Conservation (phyloP, 352 stramenopile species). For the Phytophthora niederhauseri region DNA sequence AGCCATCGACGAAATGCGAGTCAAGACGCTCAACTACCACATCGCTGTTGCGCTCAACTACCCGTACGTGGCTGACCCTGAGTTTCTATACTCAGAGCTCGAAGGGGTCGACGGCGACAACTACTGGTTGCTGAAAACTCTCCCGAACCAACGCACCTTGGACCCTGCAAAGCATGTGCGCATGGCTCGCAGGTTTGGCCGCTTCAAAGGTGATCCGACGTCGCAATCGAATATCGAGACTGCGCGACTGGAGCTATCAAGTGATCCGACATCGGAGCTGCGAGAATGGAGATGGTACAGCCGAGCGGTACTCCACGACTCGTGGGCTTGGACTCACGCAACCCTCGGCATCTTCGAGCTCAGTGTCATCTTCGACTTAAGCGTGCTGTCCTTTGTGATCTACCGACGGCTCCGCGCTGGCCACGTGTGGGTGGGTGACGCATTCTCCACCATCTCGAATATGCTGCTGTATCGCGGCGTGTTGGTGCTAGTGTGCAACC, state of each 20-base stretch:
- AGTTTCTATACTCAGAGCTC: constrained; percentile 25
- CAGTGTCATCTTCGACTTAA: constrained; percentile 31
- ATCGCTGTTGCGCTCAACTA: constrained; percentile 38
- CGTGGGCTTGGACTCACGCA: constrained; percentile 52
- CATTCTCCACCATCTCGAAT: constrained; percentile 44
- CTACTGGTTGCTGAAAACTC: constrained; percentile 27
- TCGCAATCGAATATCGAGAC: constrained; percentile 51
- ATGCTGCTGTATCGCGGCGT: constrained; percentile 40
- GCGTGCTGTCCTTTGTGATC: constrained; percentile 37
- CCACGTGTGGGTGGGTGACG: constrained; percentile 49
- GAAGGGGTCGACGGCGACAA: constrained; percentile 24
- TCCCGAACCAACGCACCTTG: constrained; percentile 7
- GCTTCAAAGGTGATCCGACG: constrained; percentile 37
- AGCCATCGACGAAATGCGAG: constrained; percentile 36
- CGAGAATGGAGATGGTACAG: constrained; percentile 36
- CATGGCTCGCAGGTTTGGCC: constrained; percentile 40
- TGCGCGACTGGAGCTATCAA: constrained; percentile 29
- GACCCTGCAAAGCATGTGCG: constrained; percentile 33
- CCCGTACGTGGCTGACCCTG: constrained; percentile 30
- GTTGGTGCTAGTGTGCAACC: constrained; percentile 37
- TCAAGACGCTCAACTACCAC: constrained; percentile 19
- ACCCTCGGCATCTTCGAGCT: constrained; percentile 41
- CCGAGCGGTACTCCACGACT: constrained; percentile 41
- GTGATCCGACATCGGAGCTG: constrained; percentile 28
- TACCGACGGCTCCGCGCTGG: constrained; percentile 36